phyloP scores from a whole-genome alignment of 345 rosid genomes.

The Fremontodendron californicum region DNA sequence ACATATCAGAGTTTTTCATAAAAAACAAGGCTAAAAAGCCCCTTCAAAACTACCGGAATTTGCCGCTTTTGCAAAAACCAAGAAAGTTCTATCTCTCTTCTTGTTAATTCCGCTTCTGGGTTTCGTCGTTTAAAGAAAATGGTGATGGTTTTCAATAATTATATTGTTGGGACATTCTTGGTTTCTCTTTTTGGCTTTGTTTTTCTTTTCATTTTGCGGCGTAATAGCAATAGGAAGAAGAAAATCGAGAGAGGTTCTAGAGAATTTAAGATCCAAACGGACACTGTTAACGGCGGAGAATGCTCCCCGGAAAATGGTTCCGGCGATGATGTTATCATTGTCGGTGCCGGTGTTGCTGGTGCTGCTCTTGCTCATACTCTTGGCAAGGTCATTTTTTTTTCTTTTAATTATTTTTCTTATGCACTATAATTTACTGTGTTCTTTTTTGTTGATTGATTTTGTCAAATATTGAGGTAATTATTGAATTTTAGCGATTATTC shows the following conservation, averaged over 20 bases:
- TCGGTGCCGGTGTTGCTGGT: slow-evolving; percentile 89
- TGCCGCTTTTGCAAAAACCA: background rate
- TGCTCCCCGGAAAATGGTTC: slow-evolving; percentile 16
- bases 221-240: slow-evolving; percentile 5
- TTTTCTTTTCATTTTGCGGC: slow-evolving; percentile 31
- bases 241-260: background rate
- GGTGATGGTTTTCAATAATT: slow-evolving; percentile 13
- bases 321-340: slow-evolving; percentile 52
- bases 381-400: slow-evolving; percentile 45
- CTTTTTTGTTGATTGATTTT: background rate
- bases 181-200: slow-evolving; percentile 29
- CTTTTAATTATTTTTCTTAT: background rate
- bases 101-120: background rate
- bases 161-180: slow-evolving; percentile 28
- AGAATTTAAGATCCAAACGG: slow-evolving; percentile 11
- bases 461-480: background rate
- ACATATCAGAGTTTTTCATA: background rate
- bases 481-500: background rate
- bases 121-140: slow-evolving; percentile 3
- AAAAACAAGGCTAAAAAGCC: background rate
- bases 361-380: slow-evolving; percentile 78
- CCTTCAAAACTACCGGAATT: background rate
- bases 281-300: background rate
- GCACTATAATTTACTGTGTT: background rate
- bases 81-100: background rate